Conservation (phyloP, 2,329 filamentous ascomycete genomes). For the Ophiocordyceps camponoti-floridani region DNA sequence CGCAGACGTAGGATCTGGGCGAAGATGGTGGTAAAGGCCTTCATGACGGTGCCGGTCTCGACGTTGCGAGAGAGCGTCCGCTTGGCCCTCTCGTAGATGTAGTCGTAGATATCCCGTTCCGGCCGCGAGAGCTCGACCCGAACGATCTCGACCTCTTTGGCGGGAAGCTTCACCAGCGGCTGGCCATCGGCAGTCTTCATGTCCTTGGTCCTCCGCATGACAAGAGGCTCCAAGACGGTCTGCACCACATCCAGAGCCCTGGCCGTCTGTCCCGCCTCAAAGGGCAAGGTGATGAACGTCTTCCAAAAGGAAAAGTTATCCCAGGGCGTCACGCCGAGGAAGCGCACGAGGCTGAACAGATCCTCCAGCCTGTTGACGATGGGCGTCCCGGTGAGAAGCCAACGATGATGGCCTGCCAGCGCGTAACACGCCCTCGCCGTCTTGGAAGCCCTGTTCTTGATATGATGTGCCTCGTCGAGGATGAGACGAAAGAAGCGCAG, state of each 20-base stretch:
- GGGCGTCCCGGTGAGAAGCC: slow-evolving; percentile 86
- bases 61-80: slow-evolving; percentile 71
- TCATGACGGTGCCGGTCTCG: slow-evolving; percentile 82
- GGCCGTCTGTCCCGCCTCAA: slow-evolving; percentile 88
- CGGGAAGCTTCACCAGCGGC: slow-evolving; percentile 61
- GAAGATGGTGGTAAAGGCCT: slow-evolving; percentile 93
- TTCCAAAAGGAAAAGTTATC: slow-evolving; percentile 99
- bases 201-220: slow-evolving; percentile 86
- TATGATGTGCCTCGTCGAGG: slow-evolving; percentile 84
- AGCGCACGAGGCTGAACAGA: slow-evolving; percentile 80
- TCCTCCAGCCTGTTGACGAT: slow-evolving; percentile 95
- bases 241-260: slow-evolving; percentile 91
- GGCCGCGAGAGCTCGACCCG: slow-evolving; percentile 69
- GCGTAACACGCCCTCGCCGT: slow-evolving; percentile 92
- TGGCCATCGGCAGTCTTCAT: slow-evolving; percentile 85
- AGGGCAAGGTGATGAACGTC: slow-evolving; percentile 94
- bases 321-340: slow-evolving; percentile 91
- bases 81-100: slow-evolving; percentile 72
- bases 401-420: slow-evolving; percentile 67
- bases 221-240: slow-evolving; percentile 88
- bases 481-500: slow-evolving; percentile 91
- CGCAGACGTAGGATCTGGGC: slow-evolving; percentile 85
- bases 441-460: slow-evolving; percentile 82
- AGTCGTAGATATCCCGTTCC: slow-evolving; percentile 82
- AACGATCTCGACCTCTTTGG: slow-evolving; percentile 69